Conservation (phyloP, 495 filamentous ascomycete genomes). For the Oleoguttula mirabilis region DNA sequence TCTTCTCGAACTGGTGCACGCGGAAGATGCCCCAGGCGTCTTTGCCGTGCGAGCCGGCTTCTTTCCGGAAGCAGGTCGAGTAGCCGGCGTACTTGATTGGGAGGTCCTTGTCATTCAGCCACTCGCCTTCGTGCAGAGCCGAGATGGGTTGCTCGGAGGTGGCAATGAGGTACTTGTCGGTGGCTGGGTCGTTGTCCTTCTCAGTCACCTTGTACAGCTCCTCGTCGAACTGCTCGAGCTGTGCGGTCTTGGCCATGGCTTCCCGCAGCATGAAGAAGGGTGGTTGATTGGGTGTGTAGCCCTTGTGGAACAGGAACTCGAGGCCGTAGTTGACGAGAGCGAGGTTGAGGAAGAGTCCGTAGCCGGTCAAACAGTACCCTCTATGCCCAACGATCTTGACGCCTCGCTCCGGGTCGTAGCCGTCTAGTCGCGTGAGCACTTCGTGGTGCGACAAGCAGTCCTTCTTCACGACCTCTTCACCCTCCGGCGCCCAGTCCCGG, state of each 20-base stretch:
- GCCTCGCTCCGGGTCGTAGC: slow-evolving; percentile 86
- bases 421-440: slow-evolving; percentile 73
- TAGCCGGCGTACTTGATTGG: slow-evolving; percentile 91
- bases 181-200: slow-evolving; percentile 61
- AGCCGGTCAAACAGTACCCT: slow-evolving; percentile 80
- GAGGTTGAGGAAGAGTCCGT: slow-evolving; percentile 87
- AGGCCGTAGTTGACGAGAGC: slow-evolving; percentile 89
- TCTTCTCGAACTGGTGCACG: slow-evolving; percentile 97
- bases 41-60: slow-evolving; percentile 82
- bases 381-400: slow-evolving; percentile 92
- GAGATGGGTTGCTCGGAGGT: slow-evolving; percentile 94
- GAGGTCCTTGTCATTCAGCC: slow-evolving; percentile 72
- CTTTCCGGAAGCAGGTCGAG: slow-evolving; percentile 88
- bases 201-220: slow-evolving; percentile 92
- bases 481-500: slow-evolving; percentile 67
- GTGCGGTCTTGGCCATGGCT: slow-evolving; percentile 97
- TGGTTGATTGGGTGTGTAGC: slow-evolving; percentile 81
- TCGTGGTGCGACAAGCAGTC: slow-evolving; percentile 84
- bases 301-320: slow-evolving; percentile 64
- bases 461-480: slow-evolving; percentile 54
- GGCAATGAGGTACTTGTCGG: slow-evolving; percentile 94
- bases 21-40: slow-evolving; percentile 98
- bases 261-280: slow-evolving; percentile 94
- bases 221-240: slow-evolving; percentile 94
- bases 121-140: slow-evolving; percentile 84